phyloP scores from a whole-genome alignment of 2,329 filamentous ascomycete species.

The Stachybotrys chlorohalonatus region DNA sequence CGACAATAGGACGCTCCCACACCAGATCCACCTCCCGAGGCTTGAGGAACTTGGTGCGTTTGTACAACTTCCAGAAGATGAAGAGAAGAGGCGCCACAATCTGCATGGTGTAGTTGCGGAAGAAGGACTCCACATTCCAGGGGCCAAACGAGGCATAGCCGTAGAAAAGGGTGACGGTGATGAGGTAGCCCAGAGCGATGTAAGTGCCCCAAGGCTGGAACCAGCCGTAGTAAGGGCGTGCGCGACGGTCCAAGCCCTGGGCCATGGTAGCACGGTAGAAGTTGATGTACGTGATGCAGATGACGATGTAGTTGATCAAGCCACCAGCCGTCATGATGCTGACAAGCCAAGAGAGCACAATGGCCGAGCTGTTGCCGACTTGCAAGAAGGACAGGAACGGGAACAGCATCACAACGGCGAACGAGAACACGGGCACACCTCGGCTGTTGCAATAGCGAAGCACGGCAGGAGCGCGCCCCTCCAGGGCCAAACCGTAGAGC shows the following conservation, averaged over 20 bases:
- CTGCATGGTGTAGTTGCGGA: slow-evolving; percentile 49
- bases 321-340: slow-evolving; percentile 48
- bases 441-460: slow-evolving; percentile 49
- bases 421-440: slow-evolving; percentile 53
- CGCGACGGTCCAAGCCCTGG: slow-evolving; percentile 41
- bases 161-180: slow-evolving; percentile 37
- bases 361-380: slow-evolving; percentile 35
- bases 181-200: slow-evolving; percentile 32
- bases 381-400: slow-evolving; percentile 44
- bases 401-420: slow-evolving; percentile 43
- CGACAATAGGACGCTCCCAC: slow-evolving; percentile 51
- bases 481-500: slow-evolving; percentile 39
- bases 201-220: slow-evolving; percentile 51
- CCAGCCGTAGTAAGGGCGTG: slow-evolving; percentile 47
- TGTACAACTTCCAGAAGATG: slow-evolving; percentile 53
- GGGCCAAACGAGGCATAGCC: slow-evolving; percentile 44
- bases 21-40: slow-evolving; percentile 49
- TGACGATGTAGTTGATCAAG: slow-evolving; percentile 54
- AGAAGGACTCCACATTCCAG: slow-evolving; percentile 39
- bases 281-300: slow-evolving; percentile 34
- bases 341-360: slow-evolving; percentile 44
- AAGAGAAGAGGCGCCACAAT: slow-evolving; percentile 45
- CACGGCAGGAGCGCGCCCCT: slow-evolving; percentile 40
- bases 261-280: slow-evolving; percentile 44
- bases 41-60: slow-evolving; percentile 45